Evolutionary conservation across 768 basidiomycete species (phyloP), one percentile per base, ranked within the genome.

Genomic region (Podaxis sp.): DNA sequence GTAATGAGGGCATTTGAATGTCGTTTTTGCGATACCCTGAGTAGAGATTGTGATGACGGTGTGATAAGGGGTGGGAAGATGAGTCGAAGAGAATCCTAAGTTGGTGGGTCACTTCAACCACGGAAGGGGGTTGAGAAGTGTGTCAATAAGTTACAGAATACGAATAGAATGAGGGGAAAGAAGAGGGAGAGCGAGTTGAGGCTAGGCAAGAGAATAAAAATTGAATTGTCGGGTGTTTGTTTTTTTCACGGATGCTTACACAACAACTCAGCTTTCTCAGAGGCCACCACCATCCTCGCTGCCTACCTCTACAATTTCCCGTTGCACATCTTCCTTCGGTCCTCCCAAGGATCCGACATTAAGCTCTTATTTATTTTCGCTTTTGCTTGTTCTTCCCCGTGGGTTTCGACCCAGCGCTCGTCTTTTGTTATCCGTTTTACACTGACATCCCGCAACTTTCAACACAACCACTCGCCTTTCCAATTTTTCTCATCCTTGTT

Each of bases 201-300:
- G 22, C 19, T n/a, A 4, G 17, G 54, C 11, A n/a, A 28, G 40
- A 57, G 38, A 46, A 30, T 7, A 57, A 24, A 55, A 55, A 44
- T 55, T 46, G 61, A 54, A 62, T 62, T 62, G 61, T 62, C 48
- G 40, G 42, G 8, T 54, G 52, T 62, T 62, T 54, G 52, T 62
- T 49, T 62, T 51, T 55, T 44, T 30, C 61, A 24, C 38, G 52
- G 30, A 19, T 46, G 61, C 52, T 62, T 55, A 62, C 61, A 62
- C 61, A 62, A 62, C 53, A 62, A 55, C 38, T 51, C 6, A 59
- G 28, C 54, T 55, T 48, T 62, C 52, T 62, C 61, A 62, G 53
- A 46, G 44, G 42, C 54, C 61, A 62, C 52, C 52, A 62, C 53
- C 61, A 62, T 40, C 61, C 22, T n/a, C 42, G 3, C 40, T 33